These are phyloP conservation scores for Myrica gale DNA, from an alignment of 306 rosid genomes.

Conservation along the genomic window DNA sequence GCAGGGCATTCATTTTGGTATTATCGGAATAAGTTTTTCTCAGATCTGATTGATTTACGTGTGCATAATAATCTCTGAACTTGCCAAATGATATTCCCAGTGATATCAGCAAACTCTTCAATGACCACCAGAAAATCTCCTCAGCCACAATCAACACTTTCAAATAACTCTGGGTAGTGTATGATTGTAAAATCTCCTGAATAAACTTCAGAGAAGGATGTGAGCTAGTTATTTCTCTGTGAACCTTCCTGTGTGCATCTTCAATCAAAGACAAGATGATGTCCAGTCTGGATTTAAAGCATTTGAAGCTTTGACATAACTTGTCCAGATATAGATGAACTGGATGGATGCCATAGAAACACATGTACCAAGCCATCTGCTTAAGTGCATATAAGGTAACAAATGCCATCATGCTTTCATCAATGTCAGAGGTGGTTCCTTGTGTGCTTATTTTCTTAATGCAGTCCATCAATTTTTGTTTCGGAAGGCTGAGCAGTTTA, in stretches of 20 bases:
- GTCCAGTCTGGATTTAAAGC: constrained; percentile 48
- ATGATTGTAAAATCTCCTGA: constrained; percentile 43
- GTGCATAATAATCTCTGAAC: constrained; percentile 22
- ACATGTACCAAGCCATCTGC: constrained; percentile 59
- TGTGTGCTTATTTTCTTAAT: constrained; percentile 13
- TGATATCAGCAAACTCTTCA: constrained; percentile 47
- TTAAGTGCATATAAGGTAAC: constrained; percentile 50
- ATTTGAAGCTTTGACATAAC: constrained; percentile 48
- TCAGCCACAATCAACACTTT: constrained; percentile 57
- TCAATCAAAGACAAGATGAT: constrained; percentile 44
- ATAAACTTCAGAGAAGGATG: constrained; percentile 50
- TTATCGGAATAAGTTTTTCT: constrained; percentile 11
- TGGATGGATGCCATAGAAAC: constrained; percentile 60
- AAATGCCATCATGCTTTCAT: constrained; percentile 45
- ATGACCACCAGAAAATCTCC: constrained; percentile 51
- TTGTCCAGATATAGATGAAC: constrained; percentile 46
- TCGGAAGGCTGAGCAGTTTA: constrained; percentile 43
- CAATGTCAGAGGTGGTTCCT: constrained; percentile 23
- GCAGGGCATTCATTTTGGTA: constrained; percentile 33
- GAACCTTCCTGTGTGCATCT: constrained; percentile 43
- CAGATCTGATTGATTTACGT: constrained; percentile 22
- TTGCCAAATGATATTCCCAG: constrained; percentile 49
- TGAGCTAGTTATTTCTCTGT: constrained; percentile 30
- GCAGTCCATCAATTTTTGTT: constrained; percentile 42
- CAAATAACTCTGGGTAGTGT: constrained; percentile 25